These are phyloP conservation scores for Trebouxia gelatinosa DNA, from an alignment of 163 green algal genomes.

Conservation along the genomic window DNA sequence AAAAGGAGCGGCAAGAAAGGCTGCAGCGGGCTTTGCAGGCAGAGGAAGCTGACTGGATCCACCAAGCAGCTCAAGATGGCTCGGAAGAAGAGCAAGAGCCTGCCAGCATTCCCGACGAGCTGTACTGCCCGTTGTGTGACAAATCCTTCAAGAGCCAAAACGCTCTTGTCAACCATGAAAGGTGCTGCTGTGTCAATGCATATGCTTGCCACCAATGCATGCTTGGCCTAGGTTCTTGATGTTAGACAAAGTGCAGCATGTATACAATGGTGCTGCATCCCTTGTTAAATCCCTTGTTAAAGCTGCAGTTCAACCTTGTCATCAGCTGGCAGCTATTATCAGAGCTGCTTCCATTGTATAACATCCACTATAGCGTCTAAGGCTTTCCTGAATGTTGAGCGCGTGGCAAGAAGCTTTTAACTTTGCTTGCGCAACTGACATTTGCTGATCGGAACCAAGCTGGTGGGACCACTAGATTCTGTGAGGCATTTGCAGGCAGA, in stretches of 20 bases:
- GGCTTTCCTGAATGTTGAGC: too few relatives aligned
- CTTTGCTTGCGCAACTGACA: too few relatives aligned
- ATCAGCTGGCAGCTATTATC: too few relatives aligned
- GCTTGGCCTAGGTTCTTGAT: not conserved
- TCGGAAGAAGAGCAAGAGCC: constrained; percentile 51
- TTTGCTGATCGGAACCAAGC: too few relatives aligned
- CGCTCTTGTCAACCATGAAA: constrained; percentile 88
- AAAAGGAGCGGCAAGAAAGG: constrained; percentile 54
- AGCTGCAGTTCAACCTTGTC: too few relatives aligned
- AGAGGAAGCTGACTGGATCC: constrained; percentile 50
- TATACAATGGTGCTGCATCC: not conserved
- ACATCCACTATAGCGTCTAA: too few relatives aligned
- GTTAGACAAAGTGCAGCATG: not conserved
- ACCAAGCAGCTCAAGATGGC: not conserved
- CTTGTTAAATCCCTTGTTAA: not conserved
- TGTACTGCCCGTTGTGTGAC: constrained; percentile 82
- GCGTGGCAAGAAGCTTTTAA: too few relatives aligned
- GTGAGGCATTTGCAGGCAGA: too few relatives aligned
- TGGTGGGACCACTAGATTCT: too few relatives aligned
- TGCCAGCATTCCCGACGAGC: constrained; percentile 37
- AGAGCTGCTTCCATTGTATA: too few relatives aligned
- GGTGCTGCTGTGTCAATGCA: constrained; percentile 40
- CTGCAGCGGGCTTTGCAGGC: constrained; percentile 51
- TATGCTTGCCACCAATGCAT: constrained; percentile 28
- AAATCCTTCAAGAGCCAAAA: constrained; percentile 91